phyloP scores from a whole-genome alignment of 805 yeast species.

The Candida manassasensis region DNA sequence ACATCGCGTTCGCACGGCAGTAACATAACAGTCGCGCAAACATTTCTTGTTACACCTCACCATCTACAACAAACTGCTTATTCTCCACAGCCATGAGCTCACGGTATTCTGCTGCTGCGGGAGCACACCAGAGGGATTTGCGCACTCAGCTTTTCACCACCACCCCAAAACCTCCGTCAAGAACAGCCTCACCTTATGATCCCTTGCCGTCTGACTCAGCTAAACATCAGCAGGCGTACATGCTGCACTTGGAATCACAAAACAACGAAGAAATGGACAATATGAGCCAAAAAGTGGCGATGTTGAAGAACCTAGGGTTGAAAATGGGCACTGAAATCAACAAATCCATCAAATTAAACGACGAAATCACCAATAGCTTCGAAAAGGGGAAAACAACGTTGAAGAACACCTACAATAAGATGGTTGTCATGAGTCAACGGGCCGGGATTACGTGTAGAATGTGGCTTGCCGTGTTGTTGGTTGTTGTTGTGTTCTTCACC shows the following conservation, averaged over 20 bases:
- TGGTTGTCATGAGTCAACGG: slow-evolving; percentile 42
- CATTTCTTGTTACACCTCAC: too few species aligned
- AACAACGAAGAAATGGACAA: slow-evolving; percentile 38
- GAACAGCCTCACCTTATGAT: slow-evolving; percentile 39
- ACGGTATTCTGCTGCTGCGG: slow-evolving; percentile 23
- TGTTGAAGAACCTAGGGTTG: slow-evolving; percentile 38
- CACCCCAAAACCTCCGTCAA: slow-evolving; percentile 23
- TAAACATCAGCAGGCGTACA: slow-evolving; percentile 37
- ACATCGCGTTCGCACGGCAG: too few species aligned
- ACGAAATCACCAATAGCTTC: slow-evolving; percentile 35
- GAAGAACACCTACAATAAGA: slow-evolving; percentile 38
- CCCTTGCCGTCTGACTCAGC: slow-evolving; percentile 22
- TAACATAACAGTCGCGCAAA: too few species aligned
- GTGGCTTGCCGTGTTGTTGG: slow-evolving; percentile 38
- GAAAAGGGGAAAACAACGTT: slow-evolving; percentile 37
- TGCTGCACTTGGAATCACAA: slow-evolving; percentile 41
- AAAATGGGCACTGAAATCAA: slow-evolving; percentile 43
- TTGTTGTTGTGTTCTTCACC: slow-evolving; percentile 36
- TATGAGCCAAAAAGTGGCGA: slow-evolving; percentile 38
- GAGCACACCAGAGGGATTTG: slow-evolving; percentile 39
- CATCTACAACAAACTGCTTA: too few species aligned
- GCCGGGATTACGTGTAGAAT: slow-evolving; percentile 43
- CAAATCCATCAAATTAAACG: slow-evolving; percentile 35
- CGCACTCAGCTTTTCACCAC: slow-evolving; percentile 37
- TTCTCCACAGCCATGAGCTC: slow-evolving; percentile 25